A percentile compares a stretch with the other conserved stretches of the same genome.
phyloP scores from a whole-genome alignment of 2,329 filamentous ascomycete genomes.

The Coleophoma eucalyptorum region DNA sequence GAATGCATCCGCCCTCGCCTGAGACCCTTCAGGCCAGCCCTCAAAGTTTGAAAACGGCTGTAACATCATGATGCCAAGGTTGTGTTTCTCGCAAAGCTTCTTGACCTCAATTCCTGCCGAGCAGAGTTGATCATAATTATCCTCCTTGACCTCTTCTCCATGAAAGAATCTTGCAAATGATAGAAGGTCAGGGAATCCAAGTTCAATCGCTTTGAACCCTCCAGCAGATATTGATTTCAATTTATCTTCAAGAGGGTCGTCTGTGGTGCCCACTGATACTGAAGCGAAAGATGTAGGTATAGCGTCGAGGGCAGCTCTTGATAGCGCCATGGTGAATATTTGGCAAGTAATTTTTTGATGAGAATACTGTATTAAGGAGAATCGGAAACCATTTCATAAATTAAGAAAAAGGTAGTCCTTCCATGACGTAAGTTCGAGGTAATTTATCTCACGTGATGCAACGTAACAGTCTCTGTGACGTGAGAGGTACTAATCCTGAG shows the following conservation, averaged over 20 bases:
- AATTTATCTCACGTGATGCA: no score
- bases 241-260: slow-evolving; percentile 54
- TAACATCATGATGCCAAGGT: slow-evolving; percentile 63
- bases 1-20: slow-evolving; percentile 59
- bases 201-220: slow-evolving; percentile 67
- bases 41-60: slow-evolving; percentile 78
- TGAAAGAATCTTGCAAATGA: slow-evolving; percentile 53
- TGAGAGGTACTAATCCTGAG: no score
- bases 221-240: slow-evolving; percentile 59
- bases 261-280: slow-evolving; percentile 47
- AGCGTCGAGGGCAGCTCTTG: slow-evolving; percentile 10
- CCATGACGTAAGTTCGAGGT: neutral
- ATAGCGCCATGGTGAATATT: slow-evolving; percentile 7
- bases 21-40: slow-evolving; percentile 59
- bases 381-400: no score
- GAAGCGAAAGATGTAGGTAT: slow-evolving; percentile 51
- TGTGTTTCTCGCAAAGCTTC: slow-evolving; percentile 46
- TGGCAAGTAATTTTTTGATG: no score
- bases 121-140: slow-evolving; percentile 57
- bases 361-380: no score
- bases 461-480: no score
- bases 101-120: slow-evolving; percentile 51
- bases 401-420: neutral
- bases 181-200: slow-evolving; percentile 70
- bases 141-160: slow-evolving; percentile 43